Base-by-base conservation (phyloP, 768 basidiomycete genomes). In the Hemileccinum impolitum region DNA sequence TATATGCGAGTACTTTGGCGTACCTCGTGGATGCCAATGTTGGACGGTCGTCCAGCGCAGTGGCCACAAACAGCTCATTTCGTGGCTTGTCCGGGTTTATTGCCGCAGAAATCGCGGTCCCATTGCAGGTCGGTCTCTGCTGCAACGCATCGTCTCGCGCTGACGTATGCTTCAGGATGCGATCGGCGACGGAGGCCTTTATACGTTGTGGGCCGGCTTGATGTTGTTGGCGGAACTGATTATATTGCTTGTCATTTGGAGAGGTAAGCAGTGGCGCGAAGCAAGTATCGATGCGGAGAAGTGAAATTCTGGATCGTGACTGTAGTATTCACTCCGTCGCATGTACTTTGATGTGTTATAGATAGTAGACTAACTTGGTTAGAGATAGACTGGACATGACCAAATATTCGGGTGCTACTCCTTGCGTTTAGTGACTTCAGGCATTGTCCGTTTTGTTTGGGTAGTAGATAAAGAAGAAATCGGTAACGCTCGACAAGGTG, bases 1-100 rank as follows among this genome's bases (percentile, higher is more conserved):
- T 84, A 41, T 87, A 87, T 62, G 70, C 84, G 1, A 82, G 80
- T 37, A 84, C 86, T 0, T 71, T 96, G 28, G 85, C 92, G 0
- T 94, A 93, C 62, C 78, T 94, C 28, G 90, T 94, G 3, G 92
- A 96, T 61, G 82, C 90, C 9, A 96, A 94, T 57, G 73, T 75
- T 3, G 93, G 93, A 6, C 78, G 84, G 15, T 89, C 89, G 0
- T 85, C 89, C 0, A 82, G 81, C 2, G 90, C 88, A 0, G 79
- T 82, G 6, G 90, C 92, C 0, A 70, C 77, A 32, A 94, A 94
- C 64, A 84, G 84, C 42, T 78, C 78, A 17, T 85, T 88, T 64
- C 79, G 93, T 25, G 90, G 92, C 0, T n/a, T 75, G 1, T 70
- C 72, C 17, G 90, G 83, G 2, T 87, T 88, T 61, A 57, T 89